Evolutionary conservation across 2,329 filamentous ascomycete genomes (phyloP), one percentile per base, ranked within the genome.

Genomic region (Verticillium longisporum): DNA sequence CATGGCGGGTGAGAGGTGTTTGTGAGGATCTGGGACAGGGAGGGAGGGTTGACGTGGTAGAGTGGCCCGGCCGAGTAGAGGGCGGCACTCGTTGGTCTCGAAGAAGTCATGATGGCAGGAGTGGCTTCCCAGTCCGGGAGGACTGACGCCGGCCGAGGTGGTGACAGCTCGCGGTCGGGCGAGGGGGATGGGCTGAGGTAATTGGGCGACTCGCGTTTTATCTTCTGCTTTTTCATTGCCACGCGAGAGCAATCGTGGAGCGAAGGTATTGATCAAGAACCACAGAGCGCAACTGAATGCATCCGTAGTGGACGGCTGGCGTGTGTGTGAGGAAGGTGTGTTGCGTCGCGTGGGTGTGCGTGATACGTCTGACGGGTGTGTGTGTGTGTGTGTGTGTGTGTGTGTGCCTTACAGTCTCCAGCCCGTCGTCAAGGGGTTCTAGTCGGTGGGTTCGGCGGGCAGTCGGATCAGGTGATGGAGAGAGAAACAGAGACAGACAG

Each of bases 1-100:
- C 92, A 98, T 67, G 95, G 95, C 50, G 92, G 88, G 9, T 91
- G 87, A 38, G 95, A 91, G 55, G 85, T 86, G 76, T 97, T 95
- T 66, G 90, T 85, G 55, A 99, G 84, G 33, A 99, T 96, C 69
- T 98, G 94, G 62, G 88, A 84, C 57, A 99, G 80, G 34, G 91
- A 89, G 54, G 92, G 94, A 33, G 77, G 78, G 66, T 67, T 63
- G 67, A 66, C 62, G 67, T 72, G 15, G 71, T 68, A 45, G 71
- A 74, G 58, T 72, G 72, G 54, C 15, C 41, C 57, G 53, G 77
- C 75, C 50, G 78, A 80, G 55, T 78, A 72, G 60, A 80, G 75
- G 59, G 77, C 75, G 71, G 79, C 71, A 70, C 82, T 85, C 53
- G 75, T 66, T 14, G 80, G 82, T 61, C 82, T 75, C 6, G 83